phyloP scores from a whole-genome alignment of 2,329 filamentous ascomycete species.

The Calonectria pteridis region DNA sequence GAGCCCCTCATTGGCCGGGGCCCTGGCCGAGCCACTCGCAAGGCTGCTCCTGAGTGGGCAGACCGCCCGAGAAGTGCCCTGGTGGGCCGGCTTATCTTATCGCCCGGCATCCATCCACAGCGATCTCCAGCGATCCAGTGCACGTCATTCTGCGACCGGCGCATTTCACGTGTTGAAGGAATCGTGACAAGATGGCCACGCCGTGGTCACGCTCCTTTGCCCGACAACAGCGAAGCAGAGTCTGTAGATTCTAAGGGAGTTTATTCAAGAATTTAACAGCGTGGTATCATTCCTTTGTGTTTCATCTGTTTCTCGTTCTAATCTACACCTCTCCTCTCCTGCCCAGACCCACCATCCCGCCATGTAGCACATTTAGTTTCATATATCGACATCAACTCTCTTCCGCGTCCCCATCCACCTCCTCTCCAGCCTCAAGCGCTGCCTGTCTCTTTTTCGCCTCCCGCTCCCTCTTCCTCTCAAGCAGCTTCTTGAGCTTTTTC shows the following conservation, averaged over 20 bases:
- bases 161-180: background rate
- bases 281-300: constrained; percentile 11
- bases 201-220: background rate
- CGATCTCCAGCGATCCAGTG: background rate
- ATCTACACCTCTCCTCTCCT: too few relatives aligned
- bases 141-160: constrained; percentile 22
- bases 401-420: constrained; percentile 54
- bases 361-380: background rate
- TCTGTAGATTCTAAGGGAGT: too few relatives aligned
- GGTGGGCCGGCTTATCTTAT: constrained; percentile 28
- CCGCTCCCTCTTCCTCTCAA: constrained; percentile 78
- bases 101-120: background rate
- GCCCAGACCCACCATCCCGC: background rate
- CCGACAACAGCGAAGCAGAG: background rate
- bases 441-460: constrained; percentile 69
- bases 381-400: background rate
- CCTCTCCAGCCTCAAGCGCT: constrained; percentile 64
- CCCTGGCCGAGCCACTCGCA: constrained; percentile 3
- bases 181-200: background rate
- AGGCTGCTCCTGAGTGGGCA: constrained; percentile 5
- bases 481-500: constrained; percentile 82
- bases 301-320: background rate
- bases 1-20: constrained; percentile 37
- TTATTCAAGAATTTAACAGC: too few relatives aligned
- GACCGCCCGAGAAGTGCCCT: background rate